Base-by-base conservation (phyloP, 352 stramenopile genomes). In the Plasmopara viticola region DNA sequence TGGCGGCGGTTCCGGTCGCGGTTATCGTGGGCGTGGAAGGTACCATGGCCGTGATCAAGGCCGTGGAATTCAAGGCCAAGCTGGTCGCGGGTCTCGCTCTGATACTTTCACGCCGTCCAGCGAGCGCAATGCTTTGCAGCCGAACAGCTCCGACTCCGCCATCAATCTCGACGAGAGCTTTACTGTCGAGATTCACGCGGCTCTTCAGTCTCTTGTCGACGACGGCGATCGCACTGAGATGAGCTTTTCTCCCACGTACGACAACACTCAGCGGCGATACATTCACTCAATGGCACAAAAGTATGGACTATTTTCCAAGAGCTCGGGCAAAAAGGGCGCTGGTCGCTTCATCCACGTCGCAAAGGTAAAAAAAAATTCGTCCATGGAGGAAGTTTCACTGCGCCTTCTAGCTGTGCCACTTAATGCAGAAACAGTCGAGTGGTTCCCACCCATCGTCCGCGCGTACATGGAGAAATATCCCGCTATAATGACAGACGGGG, bases 251-350 rank as follows among this genome's bases (percentile, higher is more conserved):
- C 44, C 42, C 37, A 77, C 68, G 33, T 69, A 84, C 30, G 78
- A 93, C 60, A 88, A 85, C 60, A 79, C 78, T 48, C 76, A 93
- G 61, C 74, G 82, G 7, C 70, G 75, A 40, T 93, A 86, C 57
- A 90, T 93, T 56, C 82, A 90, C 70, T 78, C 69, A 20, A 64
- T 88, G 29, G 82, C 74, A n/a, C 62, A 86, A 43, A 93, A 93
- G 63, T 86, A 74, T 53, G 78, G 77, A 7, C 58, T 93, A 9
- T 90, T 90, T 59, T 87, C 79, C 39, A 93, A 93, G 62, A 89
- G 78, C 61, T 85, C 74, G 9, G 82, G 82, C 37, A 87, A 86
- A 54, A 69, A 66, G 38, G 66, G 62, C 6, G 70, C 78, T 14
- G 51, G 52, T 2, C 79, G 82, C 17, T 90, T 87, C 56, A 76